A percentile compares a stretch with the other conserved stretches of the same genome.
Evolutionary conservation across 148 eudicot species (phyloP).

Genomic region (Euryodendron excelsum): DNA sequence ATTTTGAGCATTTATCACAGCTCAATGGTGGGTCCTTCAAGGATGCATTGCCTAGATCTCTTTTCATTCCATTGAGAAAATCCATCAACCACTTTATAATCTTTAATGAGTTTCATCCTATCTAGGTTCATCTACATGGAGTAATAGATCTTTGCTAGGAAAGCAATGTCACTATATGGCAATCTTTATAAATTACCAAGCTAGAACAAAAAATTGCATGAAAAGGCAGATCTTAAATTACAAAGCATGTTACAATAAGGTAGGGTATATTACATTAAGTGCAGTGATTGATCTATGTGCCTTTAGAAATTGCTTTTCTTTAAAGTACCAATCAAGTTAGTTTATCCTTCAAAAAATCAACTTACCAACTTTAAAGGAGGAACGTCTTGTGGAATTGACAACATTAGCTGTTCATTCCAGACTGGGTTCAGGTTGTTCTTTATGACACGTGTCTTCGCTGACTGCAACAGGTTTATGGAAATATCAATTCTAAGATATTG

Average conservation of each 20-base stretch:
- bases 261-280: neutral
- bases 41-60: no score
- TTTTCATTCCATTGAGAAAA: no score
- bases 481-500: neutral
- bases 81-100: no score
- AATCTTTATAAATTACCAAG: neutral
- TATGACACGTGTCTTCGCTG: conserved; percentile 84
- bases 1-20: no score
- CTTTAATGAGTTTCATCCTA: no score
- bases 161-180: no score
- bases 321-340: neutral
- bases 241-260: neutral
- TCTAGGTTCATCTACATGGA: no score
- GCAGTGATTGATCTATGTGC: neutral
- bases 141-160: no score
- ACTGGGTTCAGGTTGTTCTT: conserved; percentile 90
- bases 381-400: conserved; percentile 76
- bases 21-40: no score
- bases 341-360: neutral
- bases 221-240: neutral
- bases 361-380: conserved; percentile 91
- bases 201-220: neutral
- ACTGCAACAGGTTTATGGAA: conserved; percentile 48
- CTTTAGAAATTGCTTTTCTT: no score
- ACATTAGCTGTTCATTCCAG: conserved; percentile 93